Evolutionary conservation across 2,329 filamentous ascomycete genomes (phyloP), one percentile per base, ranked within the genome.

Genomic region (Neodidymelliopsis sp.): DNA sequence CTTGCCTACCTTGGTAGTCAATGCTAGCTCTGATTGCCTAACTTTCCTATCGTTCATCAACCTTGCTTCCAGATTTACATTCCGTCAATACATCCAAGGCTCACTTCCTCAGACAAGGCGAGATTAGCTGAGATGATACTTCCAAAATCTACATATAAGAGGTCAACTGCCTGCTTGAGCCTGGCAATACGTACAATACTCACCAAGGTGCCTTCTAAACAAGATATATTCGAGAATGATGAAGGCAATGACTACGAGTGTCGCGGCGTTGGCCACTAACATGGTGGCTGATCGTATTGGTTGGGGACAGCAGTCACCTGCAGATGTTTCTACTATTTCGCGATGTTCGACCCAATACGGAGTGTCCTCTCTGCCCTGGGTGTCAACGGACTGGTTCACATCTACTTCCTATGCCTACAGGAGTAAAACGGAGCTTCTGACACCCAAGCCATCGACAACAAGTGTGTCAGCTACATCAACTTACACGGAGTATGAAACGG

Each of bases 51-150:
- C 18, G 24, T 40, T 15, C 12, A n/a, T 35, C 35, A 19, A 45
- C 47, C 47, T 50, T 50, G 47, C 47, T 40, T 50, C 30, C 37
- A 36, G 15, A 45, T 16, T 44, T 25, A 31, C 47, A 50, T 50
- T 50, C 47, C 47, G 19, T 23, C 6, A 24, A 16, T 25, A 36
- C n/a, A 9, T 24, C 19, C 19, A 36, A 3, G 4, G 5, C n/a
- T 13, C 16, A 4, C n/a, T n/a, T 15, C 8, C 10, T 10, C 22
- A 20, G 11, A 23, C 12, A 19, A 3, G 29, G 29, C 3, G 13
- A 31, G 2, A 31, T 18, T 4, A 2, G 8, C 13, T 19, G 15
- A 11, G 18, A n/a, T 4, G 8, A 18, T 19, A 9, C 18, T 4
- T 34, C 16, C 6, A 27, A 24, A 1, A 30, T 9, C 15, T 11